Conservation (phyloP, 768 basidiomycete species). For the Pisolithus sp. region DNA sequence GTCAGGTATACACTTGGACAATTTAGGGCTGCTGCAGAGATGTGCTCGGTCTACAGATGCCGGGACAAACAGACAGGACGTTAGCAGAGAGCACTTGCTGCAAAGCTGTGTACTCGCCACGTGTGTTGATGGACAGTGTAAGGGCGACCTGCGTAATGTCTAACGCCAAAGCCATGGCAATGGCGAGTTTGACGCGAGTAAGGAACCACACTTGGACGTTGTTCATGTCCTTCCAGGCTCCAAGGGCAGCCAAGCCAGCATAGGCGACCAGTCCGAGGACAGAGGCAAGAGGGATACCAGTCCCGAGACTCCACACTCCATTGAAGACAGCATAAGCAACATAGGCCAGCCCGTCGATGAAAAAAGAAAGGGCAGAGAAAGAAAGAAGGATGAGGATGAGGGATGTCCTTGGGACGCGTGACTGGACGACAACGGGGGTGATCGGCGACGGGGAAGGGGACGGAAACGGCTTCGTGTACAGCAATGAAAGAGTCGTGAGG, state of each 20-base stretch:
- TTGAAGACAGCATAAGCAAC: slow-evolving; percentile 58
- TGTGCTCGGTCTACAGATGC: slow-evolving; percentile 9
- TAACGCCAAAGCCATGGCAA: slow-evolving; percentile 47
- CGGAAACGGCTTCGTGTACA: slow-evolving; percentile 41
- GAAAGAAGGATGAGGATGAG: slow-evolving; percentile 69
- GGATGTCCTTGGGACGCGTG: slow-evolving; percentile 65
- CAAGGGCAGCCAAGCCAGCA: slow-evolving; percentile 64
- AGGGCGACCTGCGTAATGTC: slow-evolving; percentile 57
- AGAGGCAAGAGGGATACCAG: slow-evolving; percentile 63
- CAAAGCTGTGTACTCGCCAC: slow-evolving; percentile 24
- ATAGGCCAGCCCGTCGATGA: slow-evolving; percentile 72
- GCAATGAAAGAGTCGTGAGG: slow-evolving; percentile 54
- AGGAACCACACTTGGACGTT: slow-evolving; percentile 64
- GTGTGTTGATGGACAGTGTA: slow-evolving; percentile 32
- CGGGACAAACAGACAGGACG: not conserved
- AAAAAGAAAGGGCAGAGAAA: slow-evolving; percentile 62
- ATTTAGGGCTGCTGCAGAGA: slow-evolving; percentile 18
- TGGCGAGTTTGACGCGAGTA: slow-evolving; percentile 48
- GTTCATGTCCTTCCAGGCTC: slow-evolving; percentile 73
- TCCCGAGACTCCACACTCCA: slow-evolving; percentile 55
- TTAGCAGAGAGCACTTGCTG: slow-evolving; percentile 4
- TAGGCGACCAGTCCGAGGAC: slow-evolving; percentile 66
- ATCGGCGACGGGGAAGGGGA: slow-evolving; percentile 53
- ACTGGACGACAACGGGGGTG: slow-evolving; percentile 70
- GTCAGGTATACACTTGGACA: slow-evolving; percentile 25